These are phyloP conservation scores for Lagerstroemia speciosa DNA, from an alignment of 345 rosid genomes.

Conservation along the genomic window DNA sequence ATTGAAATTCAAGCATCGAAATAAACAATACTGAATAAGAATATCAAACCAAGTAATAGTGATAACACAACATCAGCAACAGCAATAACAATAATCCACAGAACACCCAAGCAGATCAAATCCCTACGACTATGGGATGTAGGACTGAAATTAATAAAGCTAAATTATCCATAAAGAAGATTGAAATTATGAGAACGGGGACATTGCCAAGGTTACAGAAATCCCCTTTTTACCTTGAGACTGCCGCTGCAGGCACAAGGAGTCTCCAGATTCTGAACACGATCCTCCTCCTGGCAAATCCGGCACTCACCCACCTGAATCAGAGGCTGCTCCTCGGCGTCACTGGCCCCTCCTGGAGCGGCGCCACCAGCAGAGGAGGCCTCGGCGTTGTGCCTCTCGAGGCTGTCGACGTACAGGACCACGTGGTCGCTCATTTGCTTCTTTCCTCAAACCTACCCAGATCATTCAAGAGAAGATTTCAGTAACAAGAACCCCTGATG, in stretches of 20 bases:
- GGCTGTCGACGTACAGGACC: conserved; percentile 55
- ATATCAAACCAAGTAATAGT: no score
- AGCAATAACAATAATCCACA: no score
- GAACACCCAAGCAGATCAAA: no score
- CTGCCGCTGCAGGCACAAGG: conserved; percentile 97
- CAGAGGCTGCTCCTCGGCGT: conserved; percentile 50
- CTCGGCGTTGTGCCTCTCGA: conserved; percentile 29
- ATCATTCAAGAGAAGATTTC: neutral
- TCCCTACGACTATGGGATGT: no score
- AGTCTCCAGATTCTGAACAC: conserved; percentile 50
- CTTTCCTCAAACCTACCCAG: neutral
- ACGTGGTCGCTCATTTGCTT: conserved; percentile 56
- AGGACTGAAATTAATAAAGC: no score
- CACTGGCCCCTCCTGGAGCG: conserved; percentile 14
- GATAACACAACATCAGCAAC: no score
- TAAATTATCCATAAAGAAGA: neutral
- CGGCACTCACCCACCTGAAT: conserved; percentile 81
- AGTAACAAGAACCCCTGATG: neutral
- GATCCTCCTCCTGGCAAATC: conserved; percentile 96
- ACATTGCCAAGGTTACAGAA: neutral
- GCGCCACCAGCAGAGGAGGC: conserved; percentile 2
- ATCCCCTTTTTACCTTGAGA: conserved; percentile 49
- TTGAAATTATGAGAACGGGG: neutral
- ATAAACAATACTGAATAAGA: no score
- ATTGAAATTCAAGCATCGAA: no score